Conservation (phyloP, 2,329 filamentous ascomycete species). For the Endocalyx cinctus region DNA sequence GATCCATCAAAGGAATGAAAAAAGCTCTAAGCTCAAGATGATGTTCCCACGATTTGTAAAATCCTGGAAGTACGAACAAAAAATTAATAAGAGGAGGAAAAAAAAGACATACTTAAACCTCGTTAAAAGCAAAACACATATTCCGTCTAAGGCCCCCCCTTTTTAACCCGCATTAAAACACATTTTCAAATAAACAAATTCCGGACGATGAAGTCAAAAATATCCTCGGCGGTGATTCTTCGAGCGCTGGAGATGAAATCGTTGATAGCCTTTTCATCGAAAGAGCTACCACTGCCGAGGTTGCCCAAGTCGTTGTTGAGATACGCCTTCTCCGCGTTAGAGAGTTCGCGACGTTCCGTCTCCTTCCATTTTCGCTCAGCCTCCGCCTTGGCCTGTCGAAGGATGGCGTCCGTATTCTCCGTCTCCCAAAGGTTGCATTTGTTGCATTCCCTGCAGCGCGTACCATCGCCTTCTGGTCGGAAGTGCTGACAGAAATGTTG, state of each 20-base stretch:
- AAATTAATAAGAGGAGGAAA: no score
- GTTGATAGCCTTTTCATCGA: slow-evolving; percentile 9
- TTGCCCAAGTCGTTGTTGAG: slow-evolving; percentile 46
- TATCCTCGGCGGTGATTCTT: slow-evolving; percentile 22
- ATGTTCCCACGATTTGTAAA: no score
- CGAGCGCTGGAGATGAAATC: slow-evolving; percentile 14
- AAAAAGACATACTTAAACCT: no score
- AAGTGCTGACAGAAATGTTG: slow-evolving; percentile 96
- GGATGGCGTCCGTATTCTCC: slow-evolving; percentile 65
- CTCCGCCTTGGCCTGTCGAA: slow-evolving; percentile 63
- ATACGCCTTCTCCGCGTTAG: slow-evolving; percentile 50
- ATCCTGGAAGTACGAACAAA: no score
- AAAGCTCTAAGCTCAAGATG: no score
- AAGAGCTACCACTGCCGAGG: slow-evolving; percentile 10
- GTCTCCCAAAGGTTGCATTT: slow-evolving; percentile 76
- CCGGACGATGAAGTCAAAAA: slow-evolving; percentile 26
- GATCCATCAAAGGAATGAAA: no score
- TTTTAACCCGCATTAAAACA: no score
- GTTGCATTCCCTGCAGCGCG: slow-evolving; percentile 71
- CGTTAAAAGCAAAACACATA: no score
- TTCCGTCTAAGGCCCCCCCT: no score
- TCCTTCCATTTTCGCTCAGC: slow-evolving; percentile 69
- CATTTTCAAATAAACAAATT: slow-evolving; percentile 22
- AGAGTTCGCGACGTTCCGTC: slow-evolving; percentile 56
- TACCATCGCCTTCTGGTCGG: slow-evolving; percentile 68